Conservation (phyloP, 768 basidiomycete species). For the Cystofilobasidium macerans region DNA sequence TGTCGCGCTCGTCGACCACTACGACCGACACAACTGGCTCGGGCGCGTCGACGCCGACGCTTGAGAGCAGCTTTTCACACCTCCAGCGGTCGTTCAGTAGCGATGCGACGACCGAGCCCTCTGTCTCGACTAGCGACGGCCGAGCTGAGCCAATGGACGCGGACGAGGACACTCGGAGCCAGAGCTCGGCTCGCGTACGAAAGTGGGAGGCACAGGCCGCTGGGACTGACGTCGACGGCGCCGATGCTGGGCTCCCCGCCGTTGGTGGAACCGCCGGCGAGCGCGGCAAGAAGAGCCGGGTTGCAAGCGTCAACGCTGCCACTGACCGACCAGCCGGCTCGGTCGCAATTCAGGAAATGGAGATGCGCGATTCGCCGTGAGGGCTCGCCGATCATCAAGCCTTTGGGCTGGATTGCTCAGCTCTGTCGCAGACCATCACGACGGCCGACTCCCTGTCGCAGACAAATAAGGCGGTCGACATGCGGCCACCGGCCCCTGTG, state of each 20-base stretch:
- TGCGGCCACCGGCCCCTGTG: too few species aligned
- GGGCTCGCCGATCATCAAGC: neutral
- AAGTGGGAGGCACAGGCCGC: neutral
- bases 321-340: neutral
- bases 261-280: neutral
- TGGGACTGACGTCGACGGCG: neutral
- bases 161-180: neutral
- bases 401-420: too few species aligned
- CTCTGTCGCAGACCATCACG: too few species aligned
- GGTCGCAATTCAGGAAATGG: neutral
- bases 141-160: neutral
- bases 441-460: too few species aligned
- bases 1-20: neutral
- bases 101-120: neutral
- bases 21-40: neutral
- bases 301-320: neutral
- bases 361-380: neutral
- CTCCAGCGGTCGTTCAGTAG: neutral
- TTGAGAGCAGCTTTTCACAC: neutral
- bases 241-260: neutral
- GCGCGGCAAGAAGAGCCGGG: neutral
- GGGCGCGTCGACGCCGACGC: neutral
- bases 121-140: neutral
- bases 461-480: too few species aligned
- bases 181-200: neutral